phyloP scores from a whole-genome alignment of 345 rosid genomes.

The Tarenaya hassleriana region DNA sequence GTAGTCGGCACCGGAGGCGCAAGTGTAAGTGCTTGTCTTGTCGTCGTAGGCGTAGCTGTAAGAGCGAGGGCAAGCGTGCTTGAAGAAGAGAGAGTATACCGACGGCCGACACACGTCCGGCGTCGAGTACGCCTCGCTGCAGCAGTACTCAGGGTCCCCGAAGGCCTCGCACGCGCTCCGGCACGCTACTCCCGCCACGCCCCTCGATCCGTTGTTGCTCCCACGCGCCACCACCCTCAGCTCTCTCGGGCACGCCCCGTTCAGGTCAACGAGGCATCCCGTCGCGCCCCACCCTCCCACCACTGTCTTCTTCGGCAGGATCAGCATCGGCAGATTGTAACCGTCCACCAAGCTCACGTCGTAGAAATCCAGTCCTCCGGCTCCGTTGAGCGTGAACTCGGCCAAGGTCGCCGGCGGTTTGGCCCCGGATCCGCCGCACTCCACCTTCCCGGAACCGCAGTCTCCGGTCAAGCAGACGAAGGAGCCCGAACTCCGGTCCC shows the following conservation, averaged over 20 bases:
- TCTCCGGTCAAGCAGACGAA: conserved; percentile 73
- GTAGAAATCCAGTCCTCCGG: conserved; percentile 62
- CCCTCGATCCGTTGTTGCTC: neutral
- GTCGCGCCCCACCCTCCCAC: conserved; percentile 70
- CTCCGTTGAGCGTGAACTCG: conserved; percentile 85
- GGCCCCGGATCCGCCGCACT: conserved; percentile 69
- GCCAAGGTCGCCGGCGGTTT: conserved; percentile 83
- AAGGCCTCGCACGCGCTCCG: conserved; percentile 94
- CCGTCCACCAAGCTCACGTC: conserved; percentile 79
- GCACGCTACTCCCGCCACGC: conserved; percentile 53
- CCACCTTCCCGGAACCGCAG: conserved; percentile 63
- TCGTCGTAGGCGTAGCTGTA: conserved; percentile 93
- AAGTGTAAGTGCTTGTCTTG: conserved; percentile 79
- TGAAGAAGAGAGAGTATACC: conserved; percentile 55
- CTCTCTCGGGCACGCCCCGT: conserved; percentile 68
- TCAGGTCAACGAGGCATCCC: conserved; percentile 75
- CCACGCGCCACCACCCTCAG: conserved; percentile 42
- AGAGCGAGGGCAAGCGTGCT: conserved; percentile 82
- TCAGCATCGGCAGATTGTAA: conserved; percentile 57
- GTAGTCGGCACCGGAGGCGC: conserved; percentile 60
- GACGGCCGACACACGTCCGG: conserved; percentile 82
- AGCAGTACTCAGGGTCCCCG: conserved; percentile 61
- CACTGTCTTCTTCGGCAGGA: conserved; percentile 39
- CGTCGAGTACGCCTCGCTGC: conserved; percentile 62
- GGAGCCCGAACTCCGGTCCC: conserved; percentile 30